Evolutionary conservation across 768 basidiomycete genomes (phyloP).

Genomic region (Daedaleopsis nitida): DNA sequence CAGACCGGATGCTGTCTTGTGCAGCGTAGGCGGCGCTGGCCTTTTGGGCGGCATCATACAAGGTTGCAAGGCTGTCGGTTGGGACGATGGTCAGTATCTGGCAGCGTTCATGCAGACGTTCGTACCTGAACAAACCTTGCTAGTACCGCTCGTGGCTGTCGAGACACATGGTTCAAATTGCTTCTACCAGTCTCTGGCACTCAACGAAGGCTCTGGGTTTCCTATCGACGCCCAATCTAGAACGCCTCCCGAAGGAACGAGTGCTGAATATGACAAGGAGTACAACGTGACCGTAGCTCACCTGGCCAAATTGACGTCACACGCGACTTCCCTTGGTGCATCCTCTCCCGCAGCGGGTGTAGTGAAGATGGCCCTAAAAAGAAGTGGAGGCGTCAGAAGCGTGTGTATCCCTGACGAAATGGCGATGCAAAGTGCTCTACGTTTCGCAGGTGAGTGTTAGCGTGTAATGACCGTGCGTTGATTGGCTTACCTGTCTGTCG

Average conservation of each 20-base stretch:
- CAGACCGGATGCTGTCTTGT: slow-evolving; percentile 73
- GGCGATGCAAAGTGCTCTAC: slow-evolving; percentile 58
- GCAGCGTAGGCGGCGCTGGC: slow-evolving; percentile 77
- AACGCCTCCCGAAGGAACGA: slow-evolving; percentile 43
- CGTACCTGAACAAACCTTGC: not conserved
- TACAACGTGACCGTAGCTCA: slow-evolving; percentile 57
- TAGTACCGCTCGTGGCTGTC: slow-evolving; percentile 65
- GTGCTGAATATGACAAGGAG: slow-evolving; percentile 40
- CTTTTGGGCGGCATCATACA: slow-evolving; percentile 68
- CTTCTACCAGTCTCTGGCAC: slow-evolving; percentile 69
- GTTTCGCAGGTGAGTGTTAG: slow-evolving; percentile 56
- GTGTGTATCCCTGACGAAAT: slow-evolving; percentile 69
- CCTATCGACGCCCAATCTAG: slow-evolving; percentile 37
- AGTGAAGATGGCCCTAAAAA: slow-evolving; percentile 64
- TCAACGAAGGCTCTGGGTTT: slow-evolving; percentile 44
- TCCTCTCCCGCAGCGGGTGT: slow-evolving; percentile 62
- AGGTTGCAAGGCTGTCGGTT: slow-evolving; percentile 64
- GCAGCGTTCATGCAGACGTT: not conserved
- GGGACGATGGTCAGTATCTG: slow-evolving; percentile 60
- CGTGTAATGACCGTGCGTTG: not conserved
- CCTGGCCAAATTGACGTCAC: slow-evolving; percentile 58
- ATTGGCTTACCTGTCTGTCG: not conserved
- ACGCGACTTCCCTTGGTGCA: slow-evolving; percentile 73
- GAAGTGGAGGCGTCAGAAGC: slow-evolving; percentile 56
- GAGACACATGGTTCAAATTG: slow-evolving; percentile 76